phyloP scores from a whole-genome alignment of 1,284 basidiomycete species.

The Marasmius sp. region DNA sequence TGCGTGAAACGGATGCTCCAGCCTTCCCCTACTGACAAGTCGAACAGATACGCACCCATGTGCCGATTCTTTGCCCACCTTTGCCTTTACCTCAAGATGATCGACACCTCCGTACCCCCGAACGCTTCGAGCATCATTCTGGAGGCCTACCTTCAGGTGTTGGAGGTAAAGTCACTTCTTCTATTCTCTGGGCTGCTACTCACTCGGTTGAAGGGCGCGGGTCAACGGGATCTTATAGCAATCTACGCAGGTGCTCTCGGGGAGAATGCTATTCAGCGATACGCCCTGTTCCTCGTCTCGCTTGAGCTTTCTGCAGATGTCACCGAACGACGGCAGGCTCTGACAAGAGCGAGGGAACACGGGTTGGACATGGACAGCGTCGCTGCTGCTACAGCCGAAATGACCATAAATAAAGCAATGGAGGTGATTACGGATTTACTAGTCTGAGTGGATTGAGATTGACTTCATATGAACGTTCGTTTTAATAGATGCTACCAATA shows the following conservation, averaged over 20 bases:
- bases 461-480: constrained; percentile 6
- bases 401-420: constrained; percentile 75
- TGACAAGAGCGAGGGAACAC: constrained; percentile 81
- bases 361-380: constrained; percentile 83
- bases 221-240: constrained; percentile 85
- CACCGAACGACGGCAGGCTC: constrained; percentile 69
- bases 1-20: constrained; percentile 34
- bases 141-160: constrained; percentile 85
- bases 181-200: not conserved
- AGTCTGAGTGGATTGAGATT: not conserved
- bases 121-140: constrained; percentile 81
- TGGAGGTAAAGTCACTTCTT: constrained; percentile 58
- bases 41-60: constrained; percentile 60
- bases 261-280: constrained; percentile 90
- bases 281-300: constrained; percentile 87
- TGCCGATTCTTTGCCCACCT: constrained; percentile 94
- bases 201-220: constrained; percentile 51
- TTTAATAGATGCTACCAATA: constrained; percentile 48
- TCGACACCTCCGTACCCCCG: constrained; percentile 73
- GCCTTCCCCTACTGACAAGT: constrained; percentile 6
- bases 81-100: constrained; percentile 87
- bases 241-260: constrained; percentile 92
- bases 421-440: constrained; percentile 39
- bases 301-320: constrained; percentile 73
- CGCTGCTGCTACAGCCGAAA: constrained; percentile 79